Evolutionary conservation across 1,284 basidiomycete species (phyloP).

Genomic region (Heterobasidion annosum): DNA sequence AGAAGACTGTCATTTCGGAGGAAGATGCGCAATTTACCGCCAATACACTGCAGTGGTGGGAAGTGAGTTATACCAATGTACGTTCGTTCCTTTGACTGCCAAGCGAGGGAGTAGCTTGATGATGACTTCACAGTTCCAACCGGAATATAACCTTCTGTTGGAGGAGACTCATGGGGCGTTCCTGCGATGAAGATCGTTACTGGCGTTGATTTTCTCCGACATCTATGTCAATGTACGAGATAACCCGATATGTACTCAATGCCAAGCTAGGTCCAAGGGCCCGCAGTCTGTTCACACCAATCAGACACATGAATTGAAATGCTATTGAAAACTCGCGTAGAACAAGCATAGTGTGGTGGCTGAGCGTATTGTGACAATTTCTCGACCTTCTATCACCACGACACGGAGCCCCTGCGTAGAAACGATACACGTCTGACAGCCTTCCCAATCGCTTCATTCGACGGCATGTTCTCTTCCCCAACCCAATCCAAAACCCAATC

Average conservation of each 20-base stretch:
- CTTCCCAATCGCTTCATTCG: slow-evolving; percentile 22
- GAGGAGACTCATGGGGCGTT: not conserved
- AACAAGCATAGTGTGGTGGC: too few relatives aligned
- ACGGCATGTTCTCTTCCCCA: slow-evolving; percentile 40
- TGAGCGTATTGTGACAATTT: too few relatives aligned
- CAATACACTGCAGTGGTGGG: not conserved
- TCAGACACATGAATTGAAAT: too few relatives aligned
- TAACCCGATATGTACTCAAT: too few relatives aligned
- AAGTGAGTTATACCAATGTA: not conserved
- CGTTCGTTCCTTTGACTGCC: not conserved
- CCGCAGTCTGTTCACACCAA: too few relatives aligned
- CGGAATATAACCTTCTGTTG: not conserved
- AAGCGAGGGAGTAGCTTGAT: not conserved
- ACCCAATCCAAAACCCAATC: slow-evolving; percentile 67
- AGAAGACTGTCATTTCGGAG: not conserved
- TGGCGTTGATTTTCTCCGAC: too few relatives aligned
- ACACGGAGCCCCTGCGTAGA: too few relatives aligned
- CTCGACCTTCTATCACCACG: too few relatives aligned
- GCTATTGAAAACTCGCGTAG: too few relatives aligned
- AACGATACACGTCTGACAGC: slow-evolving; percentile 10
- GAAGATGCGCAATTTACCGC: not conserved
- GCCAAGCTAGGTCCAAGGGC: too few relatives aligned
- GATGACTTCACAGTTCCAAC: not conserved
- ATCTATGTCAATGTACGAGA: too few relatives aligned
- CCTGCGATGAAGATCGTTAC: not conserved